These are phyloP conservation scores for Diaporthe sp. DNA, from an alignment of 2,329 filamentous ascomycete species.

Conservation along the genomic window DNA sequence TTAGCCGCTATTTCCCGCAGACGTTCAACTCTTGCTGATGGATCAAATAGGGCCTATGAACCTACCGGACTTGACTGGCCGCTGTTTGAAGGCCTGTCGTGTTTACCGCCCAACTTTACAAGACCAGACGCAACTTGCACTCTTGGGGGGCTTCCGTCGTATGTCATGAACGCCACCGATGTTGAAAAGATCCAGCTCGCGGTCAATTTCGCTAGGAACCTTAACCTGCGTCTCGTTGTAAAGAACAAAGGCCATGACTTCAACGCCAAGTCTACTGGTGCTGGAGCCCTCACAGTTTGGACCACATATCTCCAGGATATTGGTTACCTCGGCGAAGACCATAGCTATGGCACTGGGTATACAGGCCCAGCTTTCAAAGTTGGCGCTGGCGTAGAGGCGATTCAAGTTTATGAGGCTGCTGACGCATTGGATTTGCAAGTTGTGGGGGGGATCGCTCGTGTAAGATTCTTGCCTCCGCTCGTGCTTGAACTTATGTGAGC, in stretches of 20 bases:
- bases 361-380: conserved; percentile 59
- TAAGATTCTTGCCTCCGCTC: neutral
- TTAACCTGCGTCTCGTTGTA: conserved; percentile 60
- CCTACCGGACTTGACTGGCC: conserved; percentile 27
- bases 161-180: conserved; percentile 53
- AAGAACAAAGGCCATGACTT: conserved; percentile 66
- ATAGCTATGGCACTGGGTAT: conserved; percentile 35
- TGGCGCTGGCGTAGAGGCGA: conserved; percentile 62
- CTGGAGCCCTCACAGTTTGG: conserved; percentile 50
- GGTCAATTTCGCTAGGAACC: conserved; percentile 57
- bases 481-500: neutral
- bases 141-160: conserved; percentile 54
- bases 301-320: conserved; percentile 45
- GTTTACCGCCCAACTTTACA: conserved; percentile 40
- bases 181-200: conserved; percentile 57
- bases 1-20: no score
- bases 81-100: conserved; percentile 42
- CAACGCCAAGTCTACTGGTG: conserved; percentile 50
- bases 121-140: conserved; percentile 44
- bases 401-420: conserved; percentile 63
- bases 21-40: neutral
- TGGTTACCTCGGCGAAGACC: neutral
- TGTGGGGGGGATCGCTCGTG: conserved; percentile 61
- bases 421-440: conserved; percentile 58
- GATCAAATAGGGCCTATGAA: neutral